phyloP scores from a whole-genome alignment of 768 basidiomycete genomes.

The Royoungia palumana region DNA sequence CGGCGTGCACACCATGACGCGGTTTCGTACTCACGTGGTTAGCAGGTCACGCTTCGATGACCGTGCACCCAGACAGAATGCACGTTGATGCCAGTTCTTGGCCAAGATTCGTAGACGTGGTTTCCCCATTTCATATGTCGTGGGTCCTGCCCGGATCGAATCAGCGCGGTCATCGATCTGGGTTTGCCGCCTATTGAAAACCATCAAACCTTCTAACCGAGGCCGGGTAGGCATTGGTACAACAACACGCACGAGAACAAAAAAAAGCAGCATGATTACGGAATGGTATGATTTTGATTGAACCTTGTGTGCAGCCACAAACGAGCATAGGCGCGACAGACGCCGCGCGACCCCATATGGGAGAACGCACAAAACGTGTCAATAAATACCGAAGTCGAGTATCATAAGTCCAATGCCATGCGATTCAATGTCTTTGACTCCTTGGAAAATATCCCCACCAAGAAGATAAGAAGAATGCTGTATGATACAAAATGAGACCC shows the following conservation, averaged over 20 bases:
- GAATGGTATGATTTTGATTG: neutral
- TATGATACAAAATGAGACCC: constrained; percentile 11
- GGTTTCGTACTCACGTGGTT: constrained; percentile 37
- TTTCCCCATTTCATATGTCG: constrained; percentile 1
- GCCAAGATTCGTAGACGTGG: neutral
- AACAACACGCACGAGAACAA: neutral
- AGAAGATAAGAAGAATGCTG: neutral
- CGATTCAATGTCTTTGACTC: constrained; percentile 1
- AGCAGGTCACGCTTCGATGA: too few relatives aligned
- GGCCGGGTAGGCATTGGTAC: neutral
- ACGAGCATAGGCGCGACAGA: neutral
- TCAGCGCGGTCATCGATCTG: constrained; percentile 1
- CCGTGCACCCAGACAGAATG: constrained; percentile 1
- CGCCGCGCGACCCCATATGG: neutral
- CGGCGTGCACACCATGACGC: constrained; percentile 48
- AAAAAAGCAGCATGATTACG: neutral
- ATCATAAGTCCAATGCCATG: constrained; percentile 6
- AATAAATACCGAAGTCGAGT: constrained; percentile 4
- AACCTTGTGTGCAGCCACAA: neutral
- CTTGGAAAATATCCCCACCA: constrained; percentile 1
- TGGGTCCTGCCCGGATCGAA: neutral
- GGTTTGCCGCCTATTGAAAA: neutral
- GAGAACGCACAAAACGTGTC: neutral
- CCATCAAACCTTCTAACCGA: constrained; percentile 9
- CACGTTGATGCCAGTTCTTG: constrained; percentile 9